These are phyloP conservation scores for Blastomyces percursus DNA, from an alignment of 2,329 filamentous ascomycete genomes.

Conservation along the genomic window DNA sequence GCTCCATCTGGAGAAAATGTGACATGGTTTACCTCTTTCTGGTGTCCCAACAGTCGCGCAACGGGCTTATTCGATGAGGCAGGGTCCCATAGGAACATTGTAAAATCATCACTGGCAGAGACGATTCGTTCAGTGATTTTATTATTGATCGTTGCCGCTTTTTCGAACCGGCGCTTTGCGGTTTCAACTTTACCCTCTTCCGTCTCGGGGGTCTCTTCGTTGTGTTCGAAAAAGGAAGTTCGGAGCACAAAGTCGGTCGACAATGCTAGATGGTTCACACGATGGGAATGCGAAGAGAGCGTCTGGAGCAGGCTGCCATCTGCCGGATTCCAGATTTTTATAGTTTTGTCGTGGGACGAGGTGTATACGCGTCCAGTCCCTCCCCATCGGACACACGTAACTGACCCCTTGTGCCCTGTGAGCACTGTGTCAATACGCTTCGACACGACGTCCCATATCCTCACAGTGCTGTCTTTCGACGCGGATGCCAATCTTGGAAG, in stretches of 20 bases:
- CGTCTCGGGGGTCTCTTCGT: constrained; percentile 55
- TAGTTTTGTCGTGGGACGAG: constrained; percentile 78
- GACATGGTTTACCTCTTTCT: constrained; percentile 94
- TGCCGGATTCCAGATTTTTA: constrained; percentile 78
- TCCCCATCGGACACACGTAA: constrained; percentile 90
- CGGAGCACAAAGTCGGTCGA: constrained; percentile 85
- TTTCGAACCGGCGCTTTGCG: constrained; percentile 73
- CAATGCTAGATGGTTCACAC: constrained; percentile 89
- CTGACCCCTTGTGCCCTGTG: constrained; percentile 76
- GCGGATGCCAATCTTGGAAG: constrained; percentile 72
- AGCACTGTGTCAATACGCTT: constrained; percentile 71
- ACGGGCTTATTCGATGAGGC: constrained; percentile 68
- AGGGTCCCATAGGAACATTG: constrained; percentile 92
- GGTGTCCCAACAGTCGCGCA: constrained; percentile 80
- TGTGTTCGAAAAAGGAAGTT: constrained; percentile 79
- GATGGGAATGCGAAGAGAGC: constrained; percentile 73
- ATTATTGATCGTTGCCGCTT: constrained; percentile 65
- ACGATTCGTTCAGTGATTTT: constrained; percentile 73
- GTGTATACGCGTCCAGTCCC: constrained; percentile 79
- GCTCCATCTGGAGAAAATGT: constrained; percentile 84
- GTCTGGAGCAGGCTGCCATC: constrained; percentile 72
- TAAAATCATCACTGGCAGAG: constrained; percentile 89
- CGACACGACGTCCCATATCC: constrained; percentile 74
- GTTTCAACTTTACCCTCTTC: constrained; percentile 61
- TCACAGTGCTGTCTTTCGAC: constrained; percentile 78